Percentiles rank a stretch among this genome's conserved stretches.
Conservation (phyloP, 345 rosid genomes). For the Ailanthus altissimus region DNA sequence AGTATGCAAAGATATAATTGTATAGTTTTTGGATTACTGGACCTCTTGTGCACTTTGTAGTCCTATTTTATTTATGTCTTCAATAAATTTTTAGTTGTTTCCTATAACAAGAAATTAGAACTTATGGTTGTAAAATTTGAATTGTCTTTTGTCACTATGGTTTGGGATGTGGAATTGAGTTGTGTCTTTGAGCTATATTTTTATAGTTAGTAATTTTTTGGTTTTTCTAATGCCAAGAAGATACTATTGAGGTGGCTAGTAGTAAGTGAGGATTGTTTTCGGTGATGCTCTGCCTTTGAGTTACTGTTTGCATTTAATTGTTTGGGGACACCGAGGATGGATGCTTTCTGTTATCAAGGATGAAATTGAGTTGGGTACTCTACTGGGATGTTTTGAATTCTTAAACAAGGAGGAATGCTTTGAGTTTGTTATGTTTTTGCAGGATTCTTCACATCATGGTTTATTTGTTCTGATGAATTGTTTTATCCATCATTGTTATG, state of each 20-base stretch:
- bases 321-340: neutral
- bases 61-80: too few relatives aligned
- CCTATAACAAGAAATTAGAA: too few relatives aligned
- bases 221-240: too few relatives aligned
- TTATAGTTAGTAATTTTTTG: neutral
- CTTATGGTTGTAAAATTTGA: neutral
- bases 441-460: neutral
- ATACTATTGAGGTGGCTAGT: neutral
- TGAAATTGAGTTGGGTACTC: neutral
- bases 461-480: neutral
- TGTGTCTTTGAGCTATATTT: neutral
- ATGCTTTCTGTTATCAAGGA: neutral
- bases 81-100: too few relatives aligned
- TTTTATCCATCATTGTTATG: neutral
- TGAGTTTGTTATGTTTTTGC: neutral
- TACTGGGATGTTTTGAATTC: neutral
- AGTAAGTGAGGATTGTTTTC: neutral
- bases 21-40: too few relatives aligned
- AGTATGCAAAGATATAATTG: too few relatives aligned
- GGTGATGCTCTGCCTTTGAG: neutral
- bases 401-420: neutral
- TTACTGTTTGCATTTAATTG: neutral
- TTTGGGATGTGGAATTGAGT: neutral
- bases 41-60: too few relatives aligned
- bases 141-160: neutral